Conservation (phyloP, 192 early-diverging fungal genomes). For the Coemansia sp. region DNA sequence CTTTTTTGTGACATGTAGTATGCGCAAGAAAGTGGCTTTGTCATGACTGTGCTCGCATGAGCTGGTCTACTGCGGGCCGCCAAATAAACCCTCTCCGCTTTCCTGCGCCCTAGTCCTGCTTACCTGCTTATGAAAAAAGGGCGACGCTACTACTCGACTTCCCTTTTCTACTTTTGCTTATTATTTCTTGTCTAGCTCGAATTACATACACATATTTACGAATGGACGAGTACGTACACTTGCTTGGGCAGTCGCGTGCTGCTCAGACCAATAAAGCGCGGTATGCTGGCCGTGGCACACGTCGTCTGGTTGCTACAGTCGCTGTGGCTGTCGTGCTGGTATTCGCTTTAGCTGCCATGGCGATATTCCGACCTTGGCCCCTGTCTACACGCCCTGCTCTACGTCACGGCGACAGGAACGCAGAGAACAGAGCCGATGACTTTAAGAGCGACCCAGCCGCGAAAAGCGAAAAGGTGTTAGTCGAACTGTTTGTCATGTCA, state of each 20-base stretch:
- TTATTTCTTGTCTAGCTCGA: not conserved
- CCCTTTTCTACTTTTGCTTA: not conserved
- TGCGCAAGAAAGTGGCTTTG: no score
- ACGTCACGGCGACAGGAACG: not conserved
- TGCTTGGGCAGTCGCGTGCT: not conserved
- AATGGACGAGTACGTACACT: constrained; percentile 11
- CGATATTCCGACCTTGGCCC: constrained; percentile 1
- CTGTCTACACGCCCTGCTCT: not conserved
- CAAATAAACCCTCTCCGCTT: not conserved
- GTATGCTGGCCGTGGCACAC: not conserved
- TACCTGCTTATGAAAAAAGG: not conserved
- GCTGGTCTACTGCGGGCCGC: not conserved
- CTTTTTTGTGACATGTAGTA: not conserved
- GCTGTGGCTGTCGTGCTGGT: not conserved
- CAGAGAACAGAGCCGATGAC: not conserved
- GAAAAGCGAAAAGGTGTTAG: constrained; percentile 44
- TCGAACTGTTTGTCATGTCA: constrained; percentile 77
- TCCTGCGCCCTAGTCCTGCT: not conserved
- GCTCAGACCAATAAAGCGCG: not conserved
- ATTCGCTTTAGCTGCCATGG: not conserved
- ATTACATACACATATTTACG: not conserved
- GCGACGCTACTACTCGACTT: not conserved
- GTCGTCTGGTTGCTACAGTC: not conserved
- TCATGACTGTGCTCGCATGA: not conserved
- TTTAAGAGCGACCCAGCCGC: not conserved